A percentile compares a stretch with the other conserved stretches of the same genome.
phyloP scores from a whole-genome alignment of 225 moss, liverwort and hornwort species.

The Lunularia cruciata region DNA sequence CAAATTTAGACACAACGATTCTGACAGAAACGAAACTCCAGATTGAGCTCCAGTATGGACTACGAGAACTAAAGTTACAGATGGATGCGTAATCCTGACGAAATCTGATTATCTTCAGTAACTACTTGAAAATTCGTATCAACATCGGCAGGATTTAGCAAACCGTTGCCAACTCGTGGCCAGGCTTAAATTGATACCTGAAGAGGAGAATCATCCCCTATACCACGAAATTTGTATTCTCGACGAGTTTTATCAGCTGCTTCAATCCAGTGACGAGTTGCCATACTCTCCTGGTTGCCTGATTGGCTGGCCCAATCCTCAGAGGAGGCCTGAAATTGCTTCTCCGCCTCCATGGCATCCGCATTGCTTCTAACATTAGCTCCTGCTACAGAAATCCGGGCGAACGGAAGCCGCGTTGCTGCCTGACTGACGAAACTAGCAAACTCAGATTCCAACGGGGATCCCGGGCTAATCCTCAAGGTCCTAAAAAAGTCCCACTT shows the following conservation, averaged over 20 bases:
- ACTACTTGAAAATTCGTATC: neutral
- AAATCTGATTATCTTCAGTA: neutral
- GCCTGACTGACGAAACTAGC: conserved; percentile 2
- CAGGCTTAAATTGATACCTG: conserved; percentile 43
- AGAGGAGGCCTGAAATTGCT: neutral
- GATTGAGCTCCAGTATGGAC: too few relatives aligned
- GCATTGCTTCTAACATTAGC: neutral
- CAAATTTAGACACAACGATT: too few relatives aligned
- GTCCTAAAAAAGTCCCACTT: conserved; percentile 10
- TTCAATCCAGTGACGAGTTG: conserved; percentile 63
- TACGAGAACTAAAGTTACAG: too few relatives aligned
- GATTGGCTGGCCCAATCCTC: conserved; percentile 20
- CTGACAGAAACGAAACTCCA: too few relatives aligned
- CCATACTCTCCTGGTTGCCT: neutral
- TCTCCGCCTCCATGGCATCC: conserved; percentile 12
- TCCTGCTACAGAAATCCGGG: conserved; percentile 9
- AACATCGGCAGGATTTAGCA: neutral
- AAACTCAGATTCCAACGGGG: neutral
- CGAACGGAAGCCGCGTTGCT: conserved; percentile 18
- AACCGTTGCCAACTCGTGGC: neutral
- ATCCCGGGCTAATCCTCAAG: neutral
- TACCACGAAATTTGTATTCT: conserved; percentile 55
- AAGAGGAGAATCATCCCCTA: conserved; percentile 49
- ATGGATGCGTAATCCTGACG: too few relatives aligned
- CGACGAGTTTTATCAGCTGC: conserved; percentile 74